A percentile compares a stretch with the other conserved stretches of the same genome.
phyloP scores from a whole-genome alignment of 805 yeast genomes.

The Teunomyces aglyptinius region DNA sequence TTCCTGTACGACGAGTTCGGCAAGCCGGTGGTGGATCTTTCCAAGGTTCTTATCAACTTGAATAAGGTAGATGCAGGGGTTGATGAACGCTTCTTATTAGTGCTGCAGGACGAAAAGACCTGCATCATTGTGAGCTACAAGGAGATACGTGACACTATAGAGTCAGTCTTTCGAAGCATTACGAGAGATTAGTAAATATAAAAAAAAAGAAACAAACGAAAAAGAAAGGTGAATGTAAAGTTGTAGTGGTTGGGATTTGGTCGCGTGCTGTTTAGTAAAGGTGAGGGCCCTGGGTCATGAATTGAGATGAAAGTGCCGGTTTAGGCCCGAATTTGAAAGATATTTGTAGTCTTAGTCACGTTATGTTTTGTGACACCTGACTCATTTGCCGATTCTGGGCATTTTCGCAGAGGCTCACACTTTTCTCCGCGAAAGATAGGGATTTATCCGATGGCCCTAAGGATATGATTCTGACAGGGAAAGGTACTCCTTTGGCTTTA shows the following conservation, averaged over 20 bases:
- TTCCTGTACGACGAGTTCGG: constrained; percentile 80
- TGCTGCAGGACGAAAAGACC: constrained; percentile 79
- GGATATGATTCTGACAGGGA: neutral
- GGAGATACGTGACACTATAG: constrained; percentile 73
- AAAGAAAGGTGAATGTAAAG: neutral
- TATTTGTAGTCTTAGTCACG: neutral
- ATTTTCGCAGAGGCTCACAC: neutral
- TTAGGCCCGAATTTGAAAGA: neutral
- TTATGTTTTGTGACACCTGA: constrained; percentile 2
- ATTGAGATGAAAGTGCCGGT: neutral
- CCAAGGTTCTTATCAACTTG: constrained; percentile 72
- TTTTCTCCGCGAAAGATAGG: neutral
- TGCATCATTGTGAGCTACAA: constrained; percentile 84
- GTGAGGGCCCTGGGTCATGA: neutral
- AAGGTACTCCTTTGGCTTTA: too few species aligned
- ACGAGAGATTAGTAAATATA: constrained; percentile 13
- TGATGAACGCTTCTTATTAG: constrained; percentile 77
- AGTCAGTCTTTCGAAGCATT: constrained; percentile 60
- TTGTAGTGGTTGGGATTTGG: neutral
- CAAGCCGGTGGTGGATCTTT: constrained; percentile 73
- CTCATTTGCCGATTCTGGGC: constrained; percentile 1
- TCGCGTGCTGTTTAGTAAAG: neutral
- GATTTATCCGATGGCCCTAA: neutral
- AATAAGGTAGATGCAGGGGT: constrained; percentile 92
- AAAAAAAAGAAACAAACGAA: neutral